A percentile compares a stretch with the other conserved stretches of the same genome.
Evolutionary conservation across 371 early-diverging fungal genomes (phyloP).

Genomic region (Rhizopus delemar): DNA sequence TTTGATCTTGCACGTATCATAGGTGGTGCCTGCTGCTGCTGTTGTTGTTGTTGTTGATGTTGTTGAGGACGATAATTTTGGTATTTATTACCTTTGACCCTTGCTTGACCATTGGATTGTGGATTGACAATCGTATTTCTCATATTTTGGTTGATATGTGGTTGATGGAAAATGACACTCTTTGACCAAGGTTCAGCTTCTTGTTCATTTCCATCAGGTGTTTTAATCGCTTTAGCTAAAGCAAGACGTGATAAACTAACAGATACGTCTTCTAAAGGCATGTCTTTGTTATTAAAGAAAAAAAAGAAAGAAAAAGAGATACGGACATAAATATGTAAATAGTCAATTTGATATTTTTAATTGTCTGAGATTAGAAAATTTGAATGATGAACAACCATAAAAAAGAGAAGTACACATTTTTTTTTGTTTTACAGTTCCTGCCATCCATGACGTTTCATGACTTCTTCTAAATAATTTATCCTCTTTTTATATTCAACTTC

Average conservation of each 20-base stretch:
- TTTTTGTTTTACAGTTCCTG: neutral
- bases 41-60: neutral
- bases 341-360: neutral
- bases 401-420: neutral
- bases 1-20: constrained; percentile 18
- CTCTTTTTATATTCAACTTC: constrained; percentile 70
- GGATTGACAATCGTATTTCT: constrained; percentile 31
- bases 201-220: constrained; percentile 39
- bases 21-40: neutral
- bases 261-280: constrained; percentile 48
- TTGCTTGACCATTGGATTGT: constrained; percentile 2
- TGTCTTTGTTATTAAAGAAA: constrained; percentile 1
- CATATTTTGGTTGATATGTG: constrained; percentile 44
- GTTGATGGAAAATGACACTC: constrained; percentile 50
- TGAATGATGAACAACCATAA: constrained; percentile 2
- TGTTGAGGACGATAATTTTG: constrained; percentile 6
- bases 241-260: constrained; percentile 50
- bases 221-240: constrained; percentile 53
- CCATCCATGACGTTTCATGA: constrained; percentile 19
- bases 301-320: constrained; percentile 1
- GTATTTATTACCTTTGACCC: constrained; percentile 4
- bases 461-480: constrained; percentile 64
- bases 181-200: constrained; percentile 43
- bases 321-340: constrained; percentile 9
- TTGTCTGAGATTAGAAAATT: constrained; percentile 1